A percentile compares a stretch with the other conserved stretches of the same genome.
phyloP scores from a whole-genome alignment of 2,329 filamentous ascomycete genomes.

The Fusarium sterilihyphosum region DNA sequence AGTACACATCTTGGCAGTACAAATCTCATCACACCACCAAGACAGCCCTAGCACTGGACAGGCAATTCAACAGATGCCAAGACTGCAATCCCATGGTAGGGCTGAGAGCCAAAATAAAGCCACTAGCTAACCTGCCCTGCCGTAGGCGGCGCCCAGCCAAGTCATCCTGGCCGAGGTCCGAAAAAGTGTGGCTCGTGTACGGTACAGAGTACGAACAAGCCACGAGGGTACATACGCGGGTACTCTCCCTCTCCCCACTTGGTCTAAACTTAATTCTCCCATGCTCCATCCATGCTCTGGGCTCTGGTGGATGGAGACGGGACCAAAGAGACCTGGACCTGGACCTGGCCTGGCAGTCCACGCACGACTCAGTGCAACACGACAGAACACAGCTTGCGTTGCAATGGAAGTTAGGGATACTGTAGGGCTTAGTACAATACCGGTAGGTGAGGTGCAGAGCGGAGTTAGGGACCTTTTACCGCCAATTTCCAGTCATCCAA shows the following conservation, averaged over 20 bases:
- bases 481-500: background rate
- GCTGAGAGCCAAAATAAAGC: slow-evolving; percentile 11
- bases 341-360: background rate
- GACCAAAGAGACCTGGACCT: background rate
- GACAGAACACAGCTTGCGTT: background rate
- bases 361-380: slow-evolving; percentile 20
- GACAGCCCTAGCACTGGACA: slow-evolving; percentile 10
- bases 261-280: slow-evolving; percentile 11
- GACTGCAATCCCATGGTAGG: slow-evolving; percentile 9
- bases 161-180: background rate
- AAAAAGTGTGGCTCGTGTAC: slow-evolving; percentile 6
- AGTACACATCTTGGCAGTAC: background rate
- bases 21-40: slow-evolving; percentile 8
- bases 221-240: slow-evolving; percentile 2
- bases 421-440: slow-evolving; percentile 31
- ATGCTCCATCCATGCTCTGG: background rate
- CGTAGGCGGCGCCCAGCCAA: background rate
- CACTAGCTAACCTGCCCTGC: slow-evolving; percentile 15
- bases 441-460: background rate
- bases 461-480: slow-evolving; percentile 4
- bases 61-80: slow-evolving; percentile 23
- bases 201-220: background rate
- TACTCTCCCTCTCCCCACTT: slow-evolving; percentile 1
- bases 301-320: too few species aligned
- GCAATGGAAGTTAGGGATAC: slow-evolving; percentile 3